Conservation (phyloP, 2,329 filamentous ascomycete genomes). For the Aurifilum marmelostoma region DNA sequence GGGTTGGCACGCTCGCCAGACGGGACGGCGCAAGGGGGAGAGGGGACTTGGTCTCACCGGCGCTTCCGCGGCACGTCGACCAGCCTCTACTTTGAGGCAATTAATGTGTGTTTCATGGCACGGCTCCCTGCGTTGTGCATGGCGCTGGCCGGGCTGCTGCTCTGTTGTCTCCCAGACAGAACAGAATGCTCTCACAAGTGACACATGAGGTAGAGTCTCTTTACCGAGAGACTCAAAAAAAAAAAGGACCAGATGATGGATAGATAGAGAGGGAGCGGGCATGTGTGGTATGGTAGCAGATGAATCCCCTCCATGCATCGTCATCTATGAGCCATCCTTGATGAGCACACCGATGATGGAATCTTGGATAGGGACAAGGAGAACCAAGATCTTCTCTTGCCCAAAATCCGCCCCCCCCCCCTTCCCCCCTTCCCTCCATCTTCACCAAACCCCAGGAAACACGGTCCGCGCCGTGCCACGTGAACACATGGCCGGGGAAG, state of each 20-base stretch:
- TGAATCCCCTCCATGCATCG: background rate
- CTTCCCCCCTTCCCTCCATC: too few species aligned
- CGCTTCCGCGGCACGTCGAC: background rate
- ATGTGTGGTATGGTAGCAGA: too few species aligned
- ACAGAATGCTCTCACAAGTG: background rate
- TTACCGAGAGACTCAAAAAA: too few species aligned
- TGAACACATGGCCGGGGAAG: background rate
- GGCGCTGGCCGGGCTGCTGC: background rate
- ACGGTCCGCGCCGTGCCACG: background rate
- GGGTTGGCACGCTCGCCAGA: background rate
- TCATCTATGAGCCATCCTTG: background rate
- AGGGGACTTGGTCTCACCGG: background rate
- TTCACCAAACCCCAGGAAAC: background rate
- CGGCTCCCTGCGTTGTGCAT: background rate
- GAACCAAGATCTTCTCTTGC: background rate
- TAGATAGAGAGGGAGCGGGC: too few species aligned
- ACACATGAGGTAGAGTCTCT: background rate
- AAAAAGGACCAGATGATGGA: background rate
- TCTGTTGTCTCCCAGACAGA: background rate
- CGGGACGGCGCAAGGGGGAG: background rate
- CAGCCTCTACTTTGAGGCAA: background rate
- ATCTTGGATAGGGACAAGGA: background rate
- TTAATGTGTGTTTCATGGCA: background rate
- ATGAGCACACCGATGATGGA: background rate
- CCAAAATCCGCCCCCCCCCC: too few species aligned